Evolutionary conservation across 2,329 filamentous ascomycete genomes (phyloP).

Genomic region (Epichloe typhina): DNA sequence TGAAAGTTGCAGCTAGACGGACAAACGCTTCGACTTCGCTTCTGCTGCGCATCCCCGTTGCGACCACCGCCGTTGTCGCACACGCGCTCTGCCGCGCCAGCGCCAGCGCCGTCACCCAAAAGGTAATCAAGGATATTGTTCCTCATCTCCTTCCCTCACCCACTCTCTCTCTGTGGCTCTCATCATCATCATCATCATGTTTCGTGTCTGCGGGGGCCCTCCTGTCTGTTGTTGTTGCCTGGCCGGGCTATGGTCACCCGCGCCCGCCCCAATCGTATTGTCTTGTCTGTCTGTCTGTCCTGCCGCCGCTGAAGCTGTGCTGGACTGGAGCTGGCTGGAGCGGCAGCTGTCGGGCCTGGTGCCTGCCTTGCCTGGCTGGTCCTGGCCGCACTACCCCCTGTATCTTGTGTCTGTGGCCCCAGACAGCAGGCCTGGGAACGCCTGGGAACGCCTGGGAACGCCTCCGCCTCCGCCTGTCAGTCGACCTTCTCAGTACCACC

Average conservation of each 20-base stretch:
- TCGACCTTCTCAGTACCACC: neutral
- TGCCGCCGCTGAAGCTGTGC: slow-evolving; percentile 4
- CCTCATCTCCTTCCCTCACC: neutral
- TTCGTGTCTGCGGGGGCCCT: slow-evolving; percentile 4
- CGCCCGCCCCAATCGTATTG: neutral
- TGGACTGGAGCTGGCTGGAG: no score
- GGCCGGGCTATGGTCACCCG: neutral
- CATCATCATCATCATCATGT: neutral
- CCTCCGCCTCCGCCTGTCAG: slow-evolving; percentile 7
- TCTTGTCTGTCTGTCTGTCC: no score
- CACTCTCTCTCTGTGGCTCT: neutral
- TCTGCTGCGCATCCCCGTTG: slow-evolving; percentile 5
- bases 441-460: no score
- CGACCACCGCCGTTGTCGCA: slow-evolving; percentile 6
- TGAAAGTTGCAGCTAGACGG: neutral
- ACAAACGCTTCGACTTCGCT: slow-evolving; percentile 1
- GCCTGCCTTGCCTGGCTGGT: no score
- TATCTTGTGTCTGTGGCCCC: no score
- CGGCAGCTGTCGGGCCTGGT: no score
- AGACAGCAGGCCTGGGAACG: no score
- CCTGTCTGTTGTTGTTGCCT: slow-evolving; percentile 1
- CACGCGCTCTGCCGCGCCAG: slow-evolving; percentile 8
- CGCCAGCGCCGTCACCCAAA: neutral
- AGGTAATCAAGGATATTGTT: slow-evolving; percentile 4
- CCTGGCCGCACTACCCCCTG: no score